phyloP scores from a whole-genome alignment of 1,139 yeast species.

The Pichia sp. region DNA sequence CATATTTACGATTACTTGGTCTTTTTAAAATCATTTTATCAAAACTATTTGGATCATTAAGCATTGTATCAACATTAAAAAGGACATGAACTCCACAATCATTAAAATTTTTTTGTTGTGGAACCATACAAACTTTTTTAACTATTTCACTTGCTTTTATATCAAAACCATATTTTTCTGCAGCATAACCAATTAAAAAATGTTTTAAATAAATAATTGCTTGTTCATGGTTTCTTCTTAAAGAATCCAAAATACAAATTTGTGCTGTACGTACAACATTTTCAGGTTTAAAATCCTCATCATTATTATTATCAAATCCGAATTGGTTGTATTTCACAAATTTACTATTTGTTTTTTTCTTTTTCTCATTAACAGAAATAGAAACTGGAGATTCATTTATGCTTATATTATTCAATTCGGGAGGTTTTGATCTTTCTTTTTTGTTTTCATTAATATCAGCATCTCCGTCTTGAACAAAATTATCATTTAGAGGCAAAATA shows the following conservation, averaged over 20 bases:
- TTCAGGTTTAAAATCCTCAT: too few relatives aligned
- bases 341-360: too few relatives aligned
- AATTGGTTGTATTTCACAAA: too few relatives aligned
- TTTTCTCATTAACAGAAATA: too few relatives aligned
- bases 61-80: conserved; percentile 64
- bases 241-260: conserved; percentile 74
- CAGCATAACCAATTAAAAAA: conserved; percentile 66
- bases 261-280: conserved; percentile 40
- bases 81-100: conserved; percentile 96
- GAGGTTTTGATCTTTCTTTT: too few relatives aligned
- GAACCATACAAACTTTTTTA: conserved; percentile 53
- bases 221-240: conserved; percentile 51
- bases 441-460: background rate
- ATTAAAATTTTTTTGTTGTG: conserved; percentile 80
- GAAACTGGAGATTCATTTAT: too few relatives aligned
- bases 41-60: conserved; percentile 20
- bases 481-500: background rate
- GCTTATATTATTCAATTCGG: too few relatives aligned
- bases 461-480: background rate
- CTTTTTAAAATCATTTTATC: conserved; percentile 19
- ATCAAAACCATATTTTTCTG: conserved; percentile 49
- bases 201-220: conserved; percentile 51
- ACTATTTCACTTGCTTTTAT: conserved; percentile 41
- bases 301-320: too few relatives aligned
- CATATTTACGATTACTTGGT: conserved; percentile 18